A percentile compares a stretch with the other conserved stretches of the same genome.
These are phyloP conservation scores for Paraconiothyrium sp. DNA, from an alignment of 2,329 filamentous ascomycete genomes.

Conservation along the genomic window DNA sequence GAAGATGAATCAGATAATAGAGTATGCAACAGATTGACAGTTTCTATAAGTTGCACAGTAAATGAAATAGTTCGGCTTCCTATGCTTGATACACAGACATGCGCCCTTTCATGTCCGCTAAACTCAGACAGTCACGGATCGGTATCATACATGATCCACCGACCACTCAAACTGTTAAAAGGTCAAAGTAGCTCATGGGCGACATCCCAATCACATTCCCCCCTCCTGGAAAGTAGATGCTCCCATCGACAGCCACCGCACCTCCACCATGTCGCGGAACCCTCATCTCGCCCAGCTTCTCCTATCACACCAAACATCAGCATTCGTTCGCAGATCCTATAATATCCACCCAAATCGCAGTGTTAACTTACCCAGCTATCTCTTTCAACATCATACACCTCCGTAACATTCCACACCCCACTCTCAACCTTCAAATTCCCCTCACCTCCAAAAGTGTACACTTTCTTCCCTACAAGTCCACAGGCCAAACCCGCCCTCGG, in stretches of 20 bases:
- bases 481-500: constrained; percentile 33
- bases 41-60: too few species aligned
- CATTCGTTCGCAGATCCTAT: not conserved
- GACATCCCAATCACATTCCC: constrained; percentile 19
- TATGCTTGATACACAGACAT: too few species aligned
- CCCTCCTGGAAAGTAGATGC: constrained; percentile 38
- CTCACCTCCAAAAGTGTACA: constrained; percentile 42
- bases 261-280: constrained; percentile 39
- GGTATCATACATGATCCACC: not conserved
- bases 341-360: not conserved
- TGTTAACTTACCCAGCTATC: constrained; percentile 27
- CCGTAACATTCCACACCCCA: constrained; percentile 31
- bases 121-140: too few species aligned
- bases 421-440: constrained; percentile 26
- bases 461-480: constrained; percentile 28
- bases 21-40: too few species aligned
- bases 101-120: too few species aligned
- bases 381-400: constrained; percentile 32
- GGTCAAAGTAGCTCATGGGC: constrained; percentile 9
- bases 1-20: too few species aligned
- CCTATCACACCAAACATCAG: not conserved
- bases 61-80: too few species aligned
- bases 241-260: constrained; percentile 31
- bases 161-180: not conserved
- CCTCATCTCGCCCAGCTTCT: constrained; percentile 25